These are phyloP conservation scores for Ceratocystis cubensis DNA, from an alignment of 2,329 filamentous ascomycete species.

Conservation along the genomic window DNA sequence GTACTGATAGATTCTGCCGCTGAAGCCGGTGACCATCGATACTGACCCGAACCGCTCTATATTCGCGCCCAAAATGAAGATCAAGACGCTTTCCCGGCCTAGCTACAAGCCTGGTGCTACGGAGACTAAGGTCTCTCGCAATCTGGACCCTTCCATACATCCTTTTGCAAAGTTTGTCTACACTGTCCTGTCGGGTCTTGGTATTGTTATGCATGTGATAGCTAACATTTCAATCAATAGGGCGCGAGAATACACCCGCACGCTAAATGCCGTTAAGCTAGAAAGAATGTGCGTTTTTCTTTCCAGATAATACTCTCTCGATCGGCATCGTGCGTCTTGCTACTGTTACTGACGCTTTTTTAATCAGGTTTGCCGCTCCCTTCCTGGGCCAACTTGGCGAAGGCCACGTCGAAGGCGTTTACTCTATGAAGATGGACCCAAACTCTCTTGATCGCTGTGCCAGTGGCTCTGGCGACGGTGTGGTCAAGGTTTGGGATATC, in stretches of 20 bases:
- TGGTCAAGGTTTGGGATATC: slow-evolving; percentile 86
- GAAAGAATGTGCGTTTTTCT: slow-evolving; percentile 64
- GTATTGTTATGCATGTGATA: background rate
- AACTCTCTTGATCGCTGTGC: slow-evolving; percentile 61
- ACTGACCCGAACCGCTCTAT: background rate
- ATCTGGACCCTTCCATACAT: slow-evolving; percentile 73
- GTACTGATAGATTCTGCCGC: background rate
- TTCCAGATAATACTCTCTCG: background rate
- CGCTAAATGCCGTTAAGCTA: slow-evolving; percentile 69
- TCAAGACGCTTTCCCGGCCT: slow-evolving; percentile 55
- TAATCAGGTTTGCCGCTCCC: slow-evolving; percentile 31
- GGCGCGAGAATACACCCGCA: slow-evolving; percentile 56
- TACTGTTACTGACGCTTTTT: background rate
- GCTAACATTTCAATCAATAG: slow-evolving; percentile 30
- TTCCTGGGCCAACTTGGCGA: slow-evolving; percentile 78
- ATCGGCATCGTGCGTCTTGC: background rate
- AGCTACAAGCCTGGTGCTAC: slow-evolving; percentile 55
- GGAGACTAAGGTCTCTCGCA: slow-evolving; percentile 52
- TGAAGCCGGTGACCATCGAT: background rate
- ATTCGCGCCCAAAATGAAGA: slow-evolving; percentile 34
- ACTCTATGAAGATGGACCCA: slow-evolving; percentile 69
- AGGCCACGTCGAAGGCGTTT: slow-evolving; percentile 81
- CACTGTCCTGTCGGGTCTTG: background rate
- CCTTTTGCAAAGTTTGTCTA: slow-evolving; percentile 48
- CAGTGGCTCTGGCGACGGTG: slow-evolving; percentile 78